Percentiles rank a stretch among this genome's conserved stretches.
phyloP scores from a whole-genome alignment of 495 filamentous ascomycete species.

The Neurospora hispaniola region DNA sequence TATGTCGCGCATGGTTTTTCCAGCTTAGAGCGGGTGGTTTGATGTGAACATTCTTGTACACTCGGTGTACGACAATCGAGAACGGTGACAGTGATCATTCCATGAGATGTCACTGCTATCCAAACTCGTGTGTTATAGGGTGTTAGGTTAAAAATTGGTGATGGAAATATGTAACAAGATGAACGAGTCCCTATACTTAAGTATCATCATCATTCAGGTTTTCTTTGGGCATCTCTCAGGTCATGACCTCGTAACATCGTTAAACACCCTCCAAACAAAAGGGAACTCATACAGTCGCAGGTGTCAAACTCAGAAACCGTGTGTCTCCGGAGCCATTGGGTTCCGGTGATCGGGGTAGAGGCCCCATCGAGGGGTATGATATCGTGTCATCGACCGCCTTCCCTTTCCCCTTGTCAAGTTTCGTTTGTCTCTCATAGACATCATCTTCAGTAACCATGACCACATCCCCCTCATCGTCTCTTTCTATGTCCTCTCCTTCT shows the following conservation, averaged over 20 bases:
- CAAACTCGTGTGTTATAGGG: not conserved
- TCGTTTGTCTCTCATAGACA: not conserved
- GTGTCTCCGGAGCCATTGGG: not conserved
- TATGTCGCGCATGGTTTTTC: not conserved
- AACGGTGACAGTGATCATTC: not conserved
- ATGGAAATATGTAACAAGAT: not conserved
- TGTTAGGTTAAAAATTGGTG: not conserved
- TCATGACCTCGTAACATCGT: conserved; percentile 5
- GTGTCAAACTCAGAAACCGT: not conserved
- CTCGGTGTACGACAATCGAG: not conserved
- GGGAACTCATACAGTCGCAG: not conserved
- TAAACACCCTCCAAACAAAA: not conserved
- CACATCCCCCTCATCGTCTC: conserved; percentile 10
- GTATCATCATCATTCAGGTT: not conserved
- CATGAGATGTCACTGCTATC: not conserved
- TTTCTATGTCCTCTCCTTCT: not conserved
- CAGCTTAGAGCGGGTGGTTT: not conserved
- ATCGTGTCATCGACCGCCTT: conserved; percentile 11
- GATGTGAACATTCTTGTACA: not conserved
- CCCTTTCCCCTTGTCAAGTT: conserved; percentile 6
- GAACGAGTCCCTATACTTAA: not conserved
- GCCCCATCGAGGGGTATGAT: conserved; percentile 4
- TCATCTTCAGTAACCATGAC: conserved; percentile 2
- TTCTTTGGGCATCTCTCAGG: not conserved
- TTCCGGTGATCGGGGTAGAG: conserved; percentile 2